phyloP scores from a whole-genome alignment of 495 filamentous ascomycete species.

The Polyplosphaeria fusca region DNA sequence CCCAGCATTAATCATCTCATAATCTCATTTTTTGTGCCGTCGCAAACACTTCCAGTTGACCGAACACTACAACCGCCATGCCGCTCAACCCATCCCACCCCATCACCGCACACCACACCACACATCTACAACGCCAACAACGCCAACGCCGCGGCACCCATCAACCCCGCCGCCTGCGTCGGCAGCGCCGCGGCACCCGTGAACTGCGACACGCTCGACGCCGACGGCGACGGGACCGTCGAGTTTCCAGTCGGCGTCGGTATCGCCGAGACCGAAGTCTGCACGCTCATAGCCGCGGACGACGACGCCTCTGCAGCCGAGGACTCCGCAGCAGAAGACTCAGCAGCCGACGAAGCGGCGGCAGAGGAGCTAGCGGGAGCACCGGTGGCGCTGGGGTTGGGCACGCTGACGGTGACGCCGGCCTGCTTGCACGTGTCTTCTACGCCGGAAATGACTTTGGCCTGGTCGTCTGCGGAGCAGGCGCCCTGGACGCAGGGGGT shows the following conservation, averaged over 20 bases:
- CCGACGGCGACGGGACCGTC: slow-evolving; percentile 1
- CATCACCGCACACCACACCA: not conserved
- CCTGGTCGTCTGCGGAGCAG: slow-evolving; percentile 44
- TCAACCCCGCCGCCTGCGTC: slow-evolving; percentile 29
- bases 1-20: not conserved
- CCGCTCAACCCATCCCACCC: not conserved
- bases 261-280: not conserved
- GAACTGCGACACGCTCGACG: slow-evolving; percentile 18
- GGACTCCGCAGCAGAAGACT: not conserved
- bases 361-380: not conserved
- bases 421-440: slow-evolving; percentile 18
- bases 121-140: slow-evolving; percentile 31
- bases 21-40: not conserved
- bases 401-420: slow-evolving; percentile 23
- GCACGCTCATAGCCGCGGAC: not conserved
- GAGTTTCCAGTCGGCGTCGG: slow-evolving; percentile 16
- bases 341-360: not conserved
- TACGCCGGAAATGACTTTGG: slow-evolving; percentile 35
- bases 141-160: slow-evolving; percentile 30
- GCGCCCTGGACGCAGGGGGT: slow-evolving; percentile 48
- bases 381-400: no score
- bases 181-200: slow-evolving; percentile 26
- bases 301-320: not conserved
- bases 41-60: slow-evolving; percentile 1
- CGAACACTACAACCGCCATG: no score